Evolutionary conservation across 768 basidiomycete species (phyloP), one percentile per base, ranked within the genome.

Genomic region (Auriscalpium microsporum): DNA sequence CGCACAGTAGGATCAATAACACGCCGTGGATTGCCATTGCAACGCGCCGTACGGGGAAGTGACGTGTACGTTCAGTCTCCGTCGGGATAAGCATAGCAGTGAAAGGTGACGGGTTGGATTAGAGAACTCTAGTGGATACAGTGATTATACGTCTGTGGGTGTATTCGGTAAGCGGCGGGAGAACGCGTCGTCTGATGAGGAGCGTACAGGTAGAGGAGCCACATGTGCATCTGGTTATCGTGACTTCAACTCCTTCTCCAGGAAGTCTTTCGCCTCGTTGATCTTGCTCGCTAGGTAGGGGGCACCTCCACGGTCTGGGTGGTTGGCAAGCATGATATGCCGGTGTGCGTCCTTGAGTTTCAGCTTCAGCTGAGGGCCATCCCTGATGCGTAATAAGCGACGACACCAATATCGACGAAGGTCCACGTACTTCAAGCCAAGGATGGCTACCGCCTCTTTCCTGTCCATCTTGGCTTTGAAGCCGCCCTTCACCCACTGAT

Each of bases 251-350:
- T 78, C 77, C 68, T 87, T 90, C 36, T 96, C 94, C 48, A 96
- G 69, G 55, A 95, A 61, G 64, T 93, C 95, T 68, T 96, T 97
- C 0, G 95, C 96, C 67, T 99, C 96, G 71, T 99, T 99, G 59
- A 98, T 95, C 78, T 99, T 98, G 65, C 92, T 94, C 11, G 96
- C 94, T 50, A 98, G 74, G 71, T 97, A 99, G 8, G 96, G 96
- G n/a, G 94, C 90, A 34, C 96, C 96, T 36, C 96, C 96, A 58
- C 96, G 80, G 75, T 99, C 96, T 10, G 96, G 96, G 73, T 99
- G 96, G 72, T 99, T 99, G 33, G 93, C 90, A 50, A 98, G 79
- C 96, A 99, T 99, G 62, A 99, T 90, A 38, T 87, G 82, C 54
- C 95, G 84, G 72, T 99, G 96, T 0, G 96, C 94, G 63, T 97